These are phyloP conservation scores for Spatholobus suberectus DNA, from an alignment of 306 rosid species.

Conservation along the genomic window DNA sequence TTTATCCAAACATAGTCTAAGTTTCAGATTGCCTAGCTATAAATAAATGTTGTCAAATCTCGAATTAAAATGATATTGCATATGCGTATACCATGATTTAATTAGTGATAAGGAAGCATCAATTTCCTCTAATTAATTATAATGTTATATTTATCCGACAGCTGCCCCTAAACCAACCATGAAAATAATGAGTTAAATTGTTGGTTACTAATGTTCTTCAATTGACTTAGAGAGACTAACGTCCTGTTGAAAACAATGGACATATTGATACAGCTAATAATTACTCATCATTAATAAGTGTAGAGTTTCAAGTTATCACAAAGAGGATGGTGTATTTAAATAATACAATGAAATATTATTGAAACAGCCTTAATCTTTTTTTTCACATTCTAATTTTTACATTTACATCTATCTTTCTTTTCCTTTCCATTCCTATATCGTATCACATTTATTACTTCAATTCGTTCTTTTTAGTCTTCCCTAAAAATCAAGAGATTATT, in stretches of 20 bases:
- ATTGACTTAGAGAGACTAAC: background rate
- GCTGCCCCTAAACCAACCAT: background rate
- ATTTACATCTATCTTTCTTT: no score
- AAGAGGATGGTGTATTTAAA: background rate
- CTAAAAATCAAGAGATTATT: background rate
- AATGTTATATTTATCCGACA: background rate
- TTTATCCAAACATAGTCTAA: no score
- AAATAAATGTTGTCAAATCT: background rate
- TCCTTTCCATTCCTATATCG: no score
- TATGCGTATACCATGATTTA: background rate
- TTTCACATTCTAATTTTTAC: background rate
- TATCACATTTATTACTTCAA: no score
- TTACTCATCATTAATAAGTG: background rate
- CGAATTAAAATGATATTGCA: background rate
- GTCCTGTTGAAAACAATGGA: background rate
- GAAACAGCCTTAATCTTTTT: background rate
- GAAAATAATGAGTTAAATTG: background rate
- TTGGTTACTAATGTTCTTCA: background rate
- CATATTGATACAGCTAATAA: background rate
- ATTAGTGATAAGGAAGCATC: background rate
- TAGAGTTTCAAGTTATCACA: background rate
- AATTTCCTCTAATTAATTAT: background rate
- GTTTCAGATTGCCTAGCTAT: background rate
- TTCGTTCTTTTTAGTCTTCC: background rate
- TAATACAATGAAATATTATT: background rate